A percentile compares a stretch with the other conserved stretches of the same genome.
These are phyloP conservation scores for Lentinus tigrinus DNA, from an alignment of 768 basidiomycete species.

Conservation along the genomic window DNA sequence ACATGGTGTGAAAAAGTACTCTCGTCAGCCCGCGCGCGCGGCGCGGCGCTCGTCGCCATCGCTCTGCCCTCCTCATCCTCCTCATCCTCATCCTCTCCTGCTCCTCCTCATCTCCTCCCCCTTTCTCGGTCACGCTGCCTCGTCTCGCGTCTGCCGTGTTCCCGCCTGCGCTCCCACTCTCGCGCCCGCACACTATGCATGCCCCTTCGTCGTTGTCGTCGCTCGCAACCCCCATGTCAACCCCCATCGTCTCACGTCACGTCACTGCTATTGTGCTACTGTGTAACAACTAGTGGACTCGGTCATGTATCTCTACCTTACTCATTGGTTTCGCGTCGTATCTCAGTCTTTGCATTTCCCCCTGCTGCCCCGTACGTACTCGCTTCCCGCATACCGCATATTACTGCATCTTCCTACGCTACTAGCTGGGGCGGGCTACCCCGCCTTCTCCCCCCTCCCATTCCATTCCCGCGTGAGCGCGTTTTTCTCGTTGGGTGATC, in stretches of 20 bases:
- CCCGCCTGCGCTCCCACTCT: too few relatives aligned
- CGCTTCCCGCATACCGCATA: background rate
- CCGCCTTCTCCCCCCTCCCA: too few relatives aligned
- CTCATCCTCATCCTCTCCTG: background rate
- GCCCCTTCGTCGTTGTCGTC: background rate
- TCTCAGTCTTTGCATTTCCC: background rate
- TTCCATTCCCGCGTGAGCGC: too few relatives aligned
- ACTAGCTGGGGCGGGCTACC: too few relatives aligned
- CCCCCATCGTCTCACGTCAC: too few relatives aligned
- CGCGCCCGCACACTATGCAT: background rate
- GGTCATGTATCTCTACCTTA: constrained; percentile 18
- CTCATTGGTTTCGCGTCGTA: background rate
- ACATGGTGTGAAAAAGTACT: constrained; percentile 7
- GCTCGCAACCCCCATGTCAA: background rate
- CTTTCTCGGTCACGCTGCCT: background rate
- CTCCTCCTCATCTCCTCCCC: background rate
- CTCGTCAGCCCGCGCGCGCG: constrained; percentile 5
- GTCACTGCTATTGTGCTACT: too few relatives aligned
- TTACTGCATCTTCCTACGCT: too few relatives aligned
- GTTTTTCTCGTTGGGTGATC: too few relatives aligned
- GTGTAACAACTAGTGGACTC: constrained; percentile 12
- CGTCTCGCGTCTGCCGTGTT: background rate
- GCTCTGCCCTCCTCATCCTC: background rate
- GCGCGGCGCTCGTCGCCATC: constrained; percentile 5
- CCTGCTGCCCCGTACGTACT: background rate